These are phyloP conservation scores for Candida sanyaensis DNA, from an alignment of 1,139 yeast genomes.

Conservation along the genomic window DNA sequence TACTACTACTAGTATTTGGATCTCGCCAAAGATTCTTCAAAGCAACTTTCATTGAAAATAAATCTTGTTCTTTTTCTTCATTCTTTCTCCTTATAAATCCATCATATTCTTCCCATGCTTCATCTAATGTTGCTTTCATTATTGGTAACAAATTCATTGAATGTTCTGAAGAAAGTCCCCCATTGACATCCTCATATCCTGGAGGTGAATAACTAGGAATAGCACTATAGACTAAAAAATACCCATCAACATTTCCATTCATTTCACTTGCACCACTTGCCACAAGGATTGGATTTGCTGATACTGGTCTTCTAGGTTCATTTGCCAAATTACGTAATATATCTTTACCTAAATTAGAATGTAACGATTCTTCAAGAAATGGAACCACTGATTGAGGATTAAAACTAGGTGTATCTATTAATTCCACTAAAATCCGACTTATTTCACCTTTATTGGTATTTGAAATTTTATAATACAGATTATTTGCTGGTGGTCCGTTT, in stretches of 20 bases:
- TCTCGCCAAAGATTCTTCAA: constrained; percentile 59
- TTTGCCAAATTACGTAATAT: constrained; percentile 62
- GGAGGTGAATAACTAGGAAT: constrained; percentile 63
- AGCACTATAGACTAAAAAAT: constrained; percentile 66
- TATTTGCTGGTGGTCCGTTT: constrained; percentile 14
- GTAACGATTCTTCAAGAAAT: constrained; percentile 68
- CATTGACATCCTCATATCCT: constrained; percentile 39
- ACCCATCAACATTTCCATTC: constrained; percentile 74
- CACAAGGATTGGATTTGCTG: constrained; percentile 66
- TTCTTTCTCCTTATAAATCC: constrained; percentile 57
- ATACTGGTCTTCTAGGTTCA: constrained; percentile 63
- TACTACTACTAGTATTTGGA: not conserved
- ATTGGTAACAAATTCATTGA: constrained; percentile 49
- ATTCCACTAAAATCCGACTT: constrained; percentile 63
- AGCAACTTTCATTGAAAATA: constrained; percentile 58
- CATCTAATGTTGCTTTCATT: constrained; percentile 57
- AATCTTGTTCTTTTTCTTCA: constrained; percentile 64
- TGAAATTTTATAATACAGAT: constrained; percentile 27
- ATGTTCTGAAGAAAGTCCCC: constrained; percentile 17
- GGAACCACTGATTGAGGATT: constrained; percentile 68
- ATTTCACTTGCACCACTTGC: constrained; percentile 80
- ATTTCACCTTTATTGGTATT: constrained; percentile 20
- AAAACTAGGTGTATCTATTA: constrained; percentile 74
- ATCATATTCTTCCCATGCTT: constrained; percentile 73
- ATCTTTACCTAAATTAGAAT: constrained; percentile 59